Percentiles rank a stretch among this genome's conserved stretches.
phyloP scores from a whole-genome alignment of 2,329 filamentous ascomycete species.

The Penicillium sp. region DNA sequence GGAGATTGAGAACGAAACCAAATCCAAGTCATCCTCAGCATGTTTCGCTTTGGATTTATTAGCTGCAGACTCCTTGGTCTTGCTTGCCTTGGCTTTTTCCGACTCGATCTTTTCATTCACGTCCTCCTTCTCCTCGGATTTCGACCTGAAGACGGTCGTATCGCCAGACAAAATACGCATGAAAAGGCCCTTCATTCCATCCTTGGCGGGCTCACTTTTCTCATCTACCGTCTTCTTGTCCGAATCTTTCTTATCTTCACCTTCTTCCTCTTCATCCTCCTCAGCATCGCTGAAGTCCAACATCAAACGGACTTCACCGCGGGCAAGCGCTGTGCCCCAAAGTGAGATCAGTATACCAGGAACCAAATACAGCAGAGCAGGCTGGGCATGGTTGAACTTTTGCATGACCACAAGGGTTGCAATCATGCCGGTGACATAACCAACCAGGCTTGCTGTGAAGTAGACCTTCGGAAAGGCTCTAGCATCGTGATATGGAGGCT shows the following conservation, averaged over 20 bases:
- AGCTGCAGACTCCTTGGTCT: conserved; percentile 1
- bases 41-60: conserved; percentile 15
- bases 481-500: conserved; percentile 39
- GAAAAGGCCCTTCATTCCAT: conserved; percentile 23
- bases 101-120: conserved; percentile 34
- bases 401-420: conserved; percentile 75
- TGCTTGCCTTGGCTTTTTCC: conserved; percentile 15
- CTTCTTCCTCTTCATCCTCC: conserved; percentile 43
- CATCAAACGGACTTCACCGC: conserved; percentile 73
- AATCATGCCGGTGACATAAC: conserved; percentile 77
- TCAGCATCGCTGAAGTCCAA: conserved; percentile 76
- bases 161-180: conserved; percentile 29
- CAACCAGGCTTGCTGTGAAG: conserved; percentile 73
- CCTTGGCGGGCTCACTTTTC: conserved; percentile 31
- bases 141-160: conserved; percentile 11
- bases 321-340: conserved; percentile 70
- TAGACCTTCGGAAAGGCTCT: conserved; percentile 76
- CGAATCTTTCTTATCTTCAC: conserved; percentile 1
- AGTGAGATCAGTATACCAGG: conserved; percentile 75
- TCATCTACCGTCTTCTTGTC: conserved; percentile 36
- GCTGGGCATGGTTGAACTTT: conserved; percentile 78
- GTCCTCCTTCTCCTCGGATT: conserved; percentile 1
- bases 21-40: conserved; percentile 17
- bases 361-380: conserved; percentile 88
- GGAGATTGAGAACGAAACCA: conserved; percentile 37